These are phyloP conservation scores for Straminergon stramineum DNA, from an alignment of 225 moss, liverwort and hornwort species.

Conservation along the genomic window DNA sequence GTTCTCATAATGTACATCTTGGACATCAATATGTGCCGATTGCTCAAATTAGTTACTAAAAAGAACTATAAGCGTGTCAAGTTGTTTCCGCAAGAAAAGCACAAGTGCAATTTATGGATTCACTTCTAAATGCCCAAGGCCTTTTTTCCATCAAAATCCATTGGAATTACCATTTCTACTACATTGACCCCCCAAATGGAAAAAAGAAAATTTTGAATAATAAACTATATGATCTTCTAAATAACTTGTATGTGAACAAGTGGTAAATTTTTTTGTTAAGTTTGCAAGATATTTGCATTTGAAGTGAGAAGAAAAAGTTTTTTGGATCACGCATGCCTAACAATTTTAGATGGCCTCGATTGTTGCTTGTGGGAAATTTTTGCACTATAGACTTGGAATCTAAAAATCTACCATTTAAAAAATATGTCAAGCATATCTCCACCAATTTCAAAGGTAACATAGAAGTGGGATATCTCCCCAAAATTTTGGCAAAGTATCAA, in stretches of 20 bases:
- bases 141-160: background rate
- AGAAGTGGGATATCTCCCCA: background rate
- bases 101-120: background rate
- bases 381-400: background rate
- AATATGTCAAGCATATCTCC: background rate
- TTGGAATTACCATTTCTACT: background rate
- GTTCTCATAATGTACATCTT: no score
- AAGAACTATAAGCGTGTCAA: background rate
- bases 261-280: background rate
- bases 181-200: no score
- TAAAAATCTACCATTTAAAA: background rate
- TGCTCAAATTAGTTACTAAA: background rate
- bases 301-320: background rate
- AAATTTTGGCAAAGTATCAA: background rate
- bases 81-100: background rate
- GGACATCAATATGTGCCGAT: background rate
- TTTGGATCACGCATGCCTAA: rapidly evolving
- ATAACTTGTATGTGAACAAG: background rate
- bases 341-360: rapidly evolving
- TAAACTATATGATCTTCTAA: rapidly evolving
- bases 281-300: background rate
- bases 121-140: rapidly evolving
- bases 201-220: background rate
- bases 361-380: rapidly evolving
- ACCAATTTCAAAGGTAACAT: background rate